phyloP scores from a whole-genome alignment of 805 yeast species.

The Kurtzmaniella fragi region DNA sequence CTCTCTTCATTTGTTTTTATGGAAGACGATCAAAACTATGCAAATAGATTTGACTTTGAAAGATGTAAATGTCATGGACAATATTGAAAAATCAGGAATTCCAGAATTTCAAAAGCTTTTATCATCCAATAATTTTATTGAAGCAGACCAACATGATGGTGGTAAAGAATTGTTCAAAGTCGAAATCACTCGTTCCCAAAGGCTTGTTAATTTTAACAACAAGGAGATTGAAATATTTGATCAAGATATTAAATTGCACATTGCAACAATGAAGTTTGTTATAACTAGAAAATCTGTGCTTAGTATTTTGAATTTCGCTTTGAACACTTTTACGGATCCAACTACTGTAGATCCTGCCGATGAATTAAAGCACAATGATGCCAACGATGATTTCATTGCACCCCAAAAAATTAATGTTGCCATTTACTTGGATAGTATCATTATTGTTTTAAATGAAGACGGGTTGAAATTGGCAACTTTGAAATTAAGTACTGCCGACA shows the following conservation, averaged over 20 bases:
- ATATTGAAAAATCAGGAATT: conserved; percentile 57
- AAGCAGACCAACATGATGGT: conserved; percentile 24
- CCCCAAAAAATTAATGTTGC: conserved; percentile 73
- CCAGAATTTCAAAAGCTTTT: conserved; percentile 63
- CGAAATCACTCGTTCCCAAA: conserved; percentile 51
- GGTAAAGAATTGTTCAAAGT: conserved; percentile 50
- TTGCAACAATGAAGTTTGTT: conserved; percentile 75
- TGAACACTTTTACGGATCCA: conserved; percentile 81
- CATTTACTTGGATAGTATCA: conserved; percentile 66
- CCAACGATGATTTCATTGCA: conserved; percentile 48
- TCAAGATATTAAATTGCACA: conserved; percentile 63
- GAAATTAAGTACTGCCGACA: conserved; percentile 66
- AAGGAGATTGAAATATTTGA: conserved; percentile 65
- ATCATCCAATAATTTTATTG: conserved; percentile 51
- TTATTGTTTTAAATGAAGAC: conserved; percentile 75
- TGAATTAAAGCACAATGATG: conserved; percentile 61
- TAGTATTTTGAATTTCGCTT: conserved; percentile 71
- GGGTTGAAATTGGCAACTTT: conserved; percentile 77
- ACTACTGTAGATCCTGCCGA: conserved; percentile 54
- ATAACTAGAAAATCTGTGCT: conserved; percentile 74
- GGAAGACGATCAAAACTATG: conserved; percentile 56
- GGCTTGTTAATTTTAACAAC: conserved; percentile 52
- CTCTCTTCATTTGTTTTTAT: conserved; percentile 53
- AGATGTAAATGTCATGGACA: conserved; percentile 70
- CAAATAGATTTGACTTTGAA: conserved; percentile 58